Evolutionary conservation across 495 filamentous ascomycete genomes (phyloP).

Genomic region (Bacidia rubella): DNA sequence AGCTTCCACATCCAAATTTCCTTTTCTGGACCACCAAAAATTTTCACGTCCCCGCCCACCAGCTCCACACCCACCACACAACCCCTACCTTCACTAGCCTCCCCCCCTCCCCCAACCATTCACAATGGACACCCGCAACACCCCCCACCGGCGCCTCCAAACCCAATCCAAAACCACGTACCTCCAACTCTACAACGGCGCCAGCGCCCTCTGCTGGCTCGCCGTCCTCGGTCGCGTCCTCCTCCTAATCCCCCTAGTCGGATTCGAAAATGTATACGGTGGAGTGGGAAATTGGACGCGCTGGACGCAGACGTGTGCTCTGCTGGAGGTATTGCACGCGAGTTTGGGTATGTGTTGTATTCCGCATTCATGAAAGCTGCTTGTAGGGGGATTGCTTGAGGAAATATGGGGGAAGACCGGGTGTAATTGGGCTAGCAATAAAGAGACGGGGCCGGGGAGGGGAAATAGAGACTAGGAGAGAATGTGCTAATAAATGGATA

Average conservation of each 20-base stretch:
- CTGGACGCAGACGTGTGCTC: slow-evolving; percentile 69
- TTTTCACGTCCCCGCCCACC: too few relatives aligned
- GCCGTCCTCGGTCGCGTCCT: slow-evolving; percentile 49
- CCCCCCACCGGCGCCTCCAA: slow-evolving; percentile 8
- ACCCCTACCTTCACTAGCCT: neutral
- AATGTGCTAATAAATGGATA: neutral
- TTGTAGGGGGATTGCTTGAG: neutral
- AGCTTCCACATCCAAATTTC: neutral
- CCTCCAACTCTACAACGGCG: slow-evolving; percentile 70
- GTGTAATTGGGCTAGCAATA: too few relatives aligned
- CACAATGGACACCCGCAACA: slow-evolving; percentile 11
- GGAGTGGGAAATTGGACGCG: slow-evolving; percentile 50
- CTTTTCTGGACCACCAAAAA: too few relatives aligned
- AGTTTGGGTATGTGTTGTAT: slow-evolving; percentile 37
- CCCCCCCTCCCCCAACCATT: neutral
- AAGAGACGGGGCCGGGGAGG: too few relatives aligned
- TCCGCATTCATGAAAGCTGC: neutral
- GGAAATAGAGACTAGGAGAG: neutral
- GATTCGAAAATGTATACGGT: slow-evolving; percentile 38
- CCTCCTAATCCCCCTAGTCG: slow-evolving; percentile 32
- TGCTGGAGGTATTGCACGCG: slow-evolving; percentile 73
- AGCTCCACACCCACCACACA: slow-evolving; percentile 2
- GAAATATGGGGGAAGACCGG: too few relatives aligned
- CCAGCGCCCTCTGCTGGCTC: slow-evolving; percentile 62
- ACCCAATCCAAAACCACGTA: slow-evolving; percentile 30